Conservation (phyloP, 768 basidiomycete genomes). For the Amanita rubescens region DNA sequence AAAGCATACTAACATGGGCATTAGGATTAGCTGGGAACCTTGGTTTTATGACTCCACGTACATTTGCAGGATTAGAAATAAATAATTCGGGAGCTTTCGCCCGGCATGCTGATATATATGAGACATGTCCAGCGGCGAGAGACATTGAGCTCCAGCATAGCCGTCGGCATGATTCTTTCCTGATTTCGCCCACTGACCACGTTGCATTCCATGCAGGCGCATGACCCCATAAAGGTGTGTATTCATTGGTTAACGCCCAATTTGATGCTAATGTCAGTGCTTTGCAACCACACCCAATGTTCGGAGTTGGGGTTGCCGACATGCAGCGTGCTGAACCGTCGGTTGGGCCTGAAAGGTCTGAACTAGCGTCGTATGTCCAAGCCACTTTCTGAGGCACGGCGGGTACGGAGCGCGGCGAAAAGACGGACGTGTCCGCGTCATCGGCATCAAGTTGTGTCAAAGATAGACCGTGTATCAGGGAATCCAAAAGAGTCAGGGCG, state of each 20-base stretch:
- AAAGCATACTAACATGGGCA: slow-evolving; percentile 45
- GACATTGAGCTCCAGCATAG: slow-evolving; percentile 68
- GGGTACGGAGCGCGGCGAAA: slow-evolving; percentile 41
- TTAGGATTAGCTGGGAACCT: slow-evolving; percentile 4
- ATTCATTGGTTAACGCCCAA: slow-evolving; percentile 43
- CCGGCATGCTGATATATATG: slow-evolving; percentile 44
- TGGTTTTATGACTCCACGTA: slow-evolving; percentile 26
- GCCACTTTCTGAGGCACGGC: not conserved
- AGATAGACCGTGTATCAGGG: slow-evolving; percentile 54
- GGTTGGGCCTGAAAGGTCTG: not conserved
- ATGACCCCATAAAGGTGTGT: slow-evolving; percentile 31
- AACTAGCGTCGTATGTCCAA: slow-evolving; percentile 23
- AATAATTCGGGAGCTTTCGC: slow-evolving; percentile 40
- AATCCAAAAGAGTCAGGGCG: slow-evolving; percentile 55
- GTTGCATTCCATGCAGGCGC: not conserved
- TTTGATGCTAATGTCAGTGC: slow-evolving; percentile 42
- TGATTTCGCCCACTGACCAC: slow-evolving; percentile 49
- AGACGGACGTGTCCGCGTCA: slow-evolving; percentile 44
- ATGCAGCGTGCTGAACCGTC: slow-evolving; percentile 4
- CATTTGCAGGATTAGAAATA: slow-evolving; percentile 59
- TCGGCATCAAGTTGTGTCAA: slow-evolving; percentile 53
- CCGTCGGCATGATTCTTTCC: slow-evolving; percentile 64
- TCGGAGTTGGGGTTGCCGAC: slow-evolving; percentile 9
- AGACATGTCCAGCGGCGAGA: slow-evolving; percentile 56
- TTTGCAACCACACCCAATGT: slow-evolving; percentile 37